Evolutionary conservation across 345 rosid species (phyloP), one percentile per base, ranked within the genome.

Genomic region (Lepidium sativum): DNA sequence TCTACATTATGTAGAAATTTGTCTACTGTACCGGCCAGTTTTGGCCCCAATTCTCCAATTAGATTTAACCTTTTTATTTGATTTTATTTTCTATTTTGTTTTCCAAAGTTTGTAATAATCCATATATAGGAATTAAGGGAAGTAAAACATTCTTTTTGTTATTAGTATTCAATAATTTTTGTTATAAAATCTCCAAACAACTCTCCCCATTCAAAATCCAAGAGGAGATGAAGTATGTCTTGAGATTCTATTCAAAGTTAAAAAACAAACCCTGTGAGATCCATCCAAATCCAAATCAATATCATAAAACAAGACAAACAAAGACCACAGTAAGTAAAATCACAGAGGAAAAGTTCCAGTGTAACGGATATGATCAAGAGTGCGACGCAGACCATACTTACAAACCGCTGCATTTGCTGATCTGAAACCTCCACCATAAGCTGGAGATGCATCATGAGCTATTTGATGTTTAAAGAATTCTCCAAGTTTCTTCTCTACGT

Each of bases 351-450:
- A 92, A 27, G 60, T 70, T 27, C 97, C 88, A 0, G 94, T 84
- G 9, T 56, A 67, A 54, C 65, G 78, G 44, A 92, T 83, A 69
- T 89, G 98, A 8, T 89, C 81, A 6, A 92, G 81, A 1, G 98
- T 92, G 9, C 71, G 65, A 15, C 81, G 81, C 18, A 94, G 66
- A 43, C 98, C 97, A 20, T 86, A 88, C 75, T 79, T 87, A 44
- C 77, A 84, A 37, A 88, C 97, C 3, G 99, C 97, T 55, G 78
- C 82, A 71, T 84, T 82, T 5, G 96, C 99, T 64, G 85, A 72
- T 75, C 98, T 79, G 76, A 86, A 92, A 47, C 98, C 98, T 78
- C 74, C 88, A 12, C 98, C 98, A 41, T 89, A 92, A 25, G 90
- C 92, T 8, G 84, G 83, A 21, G 98, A 89, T 6, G 92, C 86